Percentiles rank a stretch among this genome's conserved stretches.
phyloP scores from a whole-genome alignment of 176 grass and related monocot species.

The Aegilops sharonensis region DNA sequence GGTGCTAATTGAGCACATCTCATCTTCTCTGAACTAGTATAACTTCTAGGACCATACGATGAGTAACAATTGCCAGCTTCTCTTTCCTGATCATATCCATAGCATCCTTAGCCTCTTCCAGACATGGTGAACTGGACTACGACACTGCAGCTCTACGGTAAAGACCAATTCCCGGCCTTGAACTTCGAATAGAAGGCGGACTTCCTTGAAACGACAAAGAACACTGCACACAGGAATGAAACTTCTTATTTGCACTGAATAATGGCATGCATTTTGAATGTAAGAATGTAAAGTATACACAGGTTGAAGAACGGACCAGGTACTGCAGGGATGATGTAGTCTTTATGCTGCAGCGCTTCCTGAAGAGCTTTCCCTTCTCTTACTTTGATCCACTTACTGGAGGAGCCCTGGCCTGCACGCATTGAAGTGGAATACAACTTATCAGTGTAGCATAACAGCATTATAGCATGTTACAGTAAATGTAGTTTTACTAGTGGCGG shows the following conservation, averaged over 20 bases:
- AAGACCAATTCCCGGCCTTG: conserved; percentile 71
- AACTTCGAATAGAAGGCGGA: conserved; percentile 73
- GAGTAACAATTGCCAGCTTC: background rate
- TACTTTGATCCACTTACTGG: conserved; percentile 66
- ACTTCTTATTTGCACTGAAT: background rate
- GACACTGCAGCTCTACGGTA: conserved; percentile 32
- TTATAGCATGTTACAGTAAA: too few relatives aligned
- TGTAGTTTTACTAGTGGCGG: background rate
- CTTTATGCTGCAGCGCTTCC: conserved; percentile 59
- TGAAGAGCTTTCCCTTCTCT: conserved; percentile 73
- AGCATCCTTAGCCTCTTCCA: background rate
- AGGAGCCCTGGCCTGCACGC: conserved; percentile 32
- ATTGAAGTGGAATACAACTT: conserved; percentile 23
- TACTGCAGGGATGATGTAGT: conserved; percentile 63
- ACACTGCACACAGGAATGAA: conserved; percentile 49
- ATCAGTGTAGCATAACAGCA: too few relatives aligned
- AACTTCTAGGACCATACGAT: background rate
- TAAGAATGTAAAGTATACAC: background rate
- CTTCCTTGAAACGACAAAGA: conserved; percentile 88
- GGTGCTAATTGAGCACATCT: background rate
- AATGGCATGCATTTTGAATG: background rate
- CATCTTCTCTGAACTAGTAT: background rate
- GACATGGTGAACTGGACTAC: background rate
- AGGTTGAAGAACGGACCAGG: conserved; percentile 57
- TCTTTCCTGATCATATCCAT: background rate